Evolutionary conservation across 352 stramenopile species (phyloP), one percentile per base, ranked within the genome.

Genomic region (Globisporangium irregulare): DNA sequence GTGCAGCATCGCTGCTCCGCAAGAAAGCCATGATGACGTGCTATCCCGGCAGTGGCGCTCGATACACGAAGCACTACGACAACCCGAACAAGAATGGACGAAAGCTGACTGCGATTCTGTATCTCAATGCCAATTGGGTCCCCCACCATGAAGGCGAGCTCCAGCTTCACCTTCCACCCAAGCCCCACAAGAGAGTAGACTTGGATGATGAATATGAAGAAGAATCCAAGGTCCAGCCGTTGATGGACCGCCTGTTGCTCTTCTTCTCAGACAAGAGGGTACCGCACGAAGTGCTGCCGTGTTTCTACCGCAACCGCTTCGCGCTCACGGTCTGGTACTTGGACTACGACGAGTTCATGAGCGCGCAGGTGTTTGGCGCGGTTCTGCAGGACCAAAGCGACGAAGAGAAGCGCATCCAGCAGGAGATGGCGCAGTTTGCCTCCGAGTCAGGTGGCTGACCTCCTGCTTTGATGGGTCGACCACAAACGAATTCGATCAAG

Each of bases 241-340:
- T 65, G 12, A 60, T 70, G 43, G 64, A 70, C 22, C 56, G 76
- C 2, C 56, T 84, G 27, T 25, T 87, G 46, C 64, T 87, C 24
- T 87, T 87, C 55, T 86, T 78, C 63, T 84, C 77, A 15, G 78
- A 88, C 58, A 51, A 32, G 10, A 68, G 80, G 3, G 75, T 83
- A 24, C 77, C 80, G 4, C 80, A 89, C 59, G 72, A 89, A 67
- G 78, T 89, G 32, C 55, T 74, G 5, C 68, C 70, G 10, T 55
- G 48, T 14, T 34, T 51, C 18, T 20, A 55, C 14, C 24, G 48
- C 22, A 58, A 73, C 66, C 77, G 78, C 5, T 89, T 81, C 48
- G 80, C 78, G 51, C 48, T 89, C n/a, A 89, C 80, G 7, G 66
- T 86, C n/a, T 89, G 80, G 80, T 86, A 82, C 63, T 69, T 87